A percentile compares a stretch with the other conserved stretches of the same genome.
Evolutionary conservation across 176 grass and related monocot species (phyloP).

Genomic region (Pharus latifolius): DNA sequence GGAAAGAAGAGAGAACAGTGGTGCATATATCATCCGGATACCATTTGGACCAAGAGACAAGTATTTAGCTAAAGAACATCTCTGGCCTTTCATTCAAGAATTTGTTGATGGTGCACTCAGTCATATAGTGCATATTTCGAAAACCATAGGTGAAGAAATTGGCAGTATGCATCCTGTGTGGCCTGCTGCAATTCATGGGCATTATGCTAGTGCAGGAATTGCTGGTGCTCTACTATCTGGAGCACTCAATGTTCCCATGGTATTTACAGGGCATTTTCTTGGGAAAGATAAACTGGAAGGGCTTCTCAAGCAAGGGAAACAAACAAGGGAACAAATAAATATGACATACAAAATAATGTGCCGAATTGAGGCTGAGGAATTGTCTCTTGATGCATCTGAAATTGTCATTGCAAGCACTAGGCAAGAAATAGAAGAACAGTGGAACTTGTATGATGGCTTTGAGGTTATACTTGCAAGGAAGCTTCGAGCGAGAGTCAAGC

Average conservation of each 20-base stretch:
- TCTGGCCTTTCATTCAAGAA: conserved; percentile 83
- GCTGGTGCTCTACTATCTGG: conserved; percentile 64
- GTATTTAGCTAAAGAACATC: conserved; percentile 69
- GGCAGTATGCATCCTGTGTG: conserved; percentile 35
- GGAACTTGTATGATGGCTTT: conserved; percentile 85
- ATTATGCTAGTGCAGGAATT: conserved; percentile 79
- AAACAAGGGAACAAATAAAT: conserved; percentile 80
- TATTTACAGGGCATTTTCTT: conserved; percentile 82
- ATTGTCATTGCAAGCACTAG: conserved; percentile 76
- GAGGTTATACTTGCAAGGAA: conserved; percentile 70
- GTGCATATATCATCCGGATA: conserved; percentile 70
- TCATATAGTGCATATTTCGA: conserved; percentile 70
- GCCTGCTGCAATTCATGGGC: conserved; percentile 78
- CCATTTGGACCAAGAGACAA: conserved; percentile 79
- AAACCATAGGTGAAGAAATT: conserved; percentile 59
- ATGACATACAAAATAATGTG: conserved; percentile 78
- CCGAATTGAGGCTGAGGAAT: conserved; percentile 71
- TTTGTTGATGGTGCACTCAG: conserved; percentile 77
- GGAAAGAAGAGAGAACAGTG: conserved; percentile 69
- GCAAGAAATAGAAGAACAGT: conserved; percentile 83
- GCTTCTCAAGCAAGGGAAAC: conserved; percentile 72
- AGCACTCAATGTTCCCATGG: conserved; percentile 73
- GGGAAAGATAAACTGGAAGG: conserved; percentile 78
- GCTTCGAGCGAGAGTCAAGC: conserved; percentile 53
- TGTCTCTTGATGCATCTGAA: conserved; percentile 73